Percentiles rank a stretch among this genome's conserved stretches.
These are phyloP conservation scores for Odontarrhena argentea DNA, from an alignment of 345 rosid species.

Conservation along the genomic window DNA sequence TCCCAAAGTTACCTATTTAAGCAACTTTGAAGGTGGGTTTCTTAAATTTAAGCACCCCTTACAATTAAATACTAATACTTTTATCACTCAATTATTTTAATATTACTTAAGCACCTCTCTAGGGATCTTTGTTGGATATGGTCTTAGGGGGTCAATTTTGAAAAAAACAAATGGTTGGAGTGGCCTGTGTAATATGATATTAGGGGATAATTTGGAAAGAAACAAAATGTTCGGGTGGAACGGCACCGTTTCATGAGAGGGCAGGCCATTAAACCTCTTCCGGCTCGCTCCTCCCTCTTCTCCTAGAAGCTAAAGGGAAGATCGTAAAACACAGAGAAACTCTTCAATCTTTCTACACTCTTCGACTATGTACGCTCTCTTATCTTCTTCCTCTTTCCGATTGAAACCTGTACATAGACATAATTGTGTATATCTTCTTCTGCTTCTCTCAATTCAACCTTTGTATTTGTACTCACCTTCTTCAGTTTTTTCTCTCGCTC, in stretches of 20 bases:
- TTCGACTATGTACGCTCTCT: conserved; percentile 31
- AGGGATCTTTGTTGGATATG: no score
- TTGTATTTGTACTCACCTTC: conserved; percentile 28
- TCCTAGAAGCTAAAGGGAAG: conserved; percentile 26
- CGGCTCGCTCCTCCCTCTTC: conserved; percentile 30
- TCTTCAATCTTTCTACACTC: conserved; percentile 19
- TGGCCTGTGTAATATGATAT: not conserved
- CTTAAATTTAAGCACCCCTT: no score
- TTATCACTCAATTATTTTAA: no score
- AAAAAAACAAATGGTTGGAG: not conserved
- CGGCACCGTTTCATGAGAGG: not conserved
- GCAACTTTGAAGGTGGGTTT: no score
- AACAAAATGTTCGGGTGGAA: not conserved
- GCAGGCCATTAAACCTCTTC: not conserved
- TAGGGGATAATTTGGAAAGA: conserved; percentile 14
- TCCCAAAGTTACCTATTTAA: no score
- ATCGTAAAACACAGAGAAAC: conserved; percentile 6
- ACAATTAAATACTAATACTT: no score
- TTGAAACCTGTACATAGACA: not conserved
- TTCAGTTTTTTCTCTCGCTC: conserved; percentile 35
- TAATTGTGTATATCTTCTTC: conserved; percentile 22
- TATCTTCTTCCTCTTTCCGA: conserved; percentile 21
- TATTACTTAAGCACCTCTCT: no score
- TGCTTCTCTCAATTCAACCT: conserved; percentile 5
- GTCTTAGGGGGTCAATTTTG: not conserved